Evolutionary conservation across 2,329 filamentous ascomycete species (phyloP).

Genomic region (Daldinia eschscholtzii): DNA sequence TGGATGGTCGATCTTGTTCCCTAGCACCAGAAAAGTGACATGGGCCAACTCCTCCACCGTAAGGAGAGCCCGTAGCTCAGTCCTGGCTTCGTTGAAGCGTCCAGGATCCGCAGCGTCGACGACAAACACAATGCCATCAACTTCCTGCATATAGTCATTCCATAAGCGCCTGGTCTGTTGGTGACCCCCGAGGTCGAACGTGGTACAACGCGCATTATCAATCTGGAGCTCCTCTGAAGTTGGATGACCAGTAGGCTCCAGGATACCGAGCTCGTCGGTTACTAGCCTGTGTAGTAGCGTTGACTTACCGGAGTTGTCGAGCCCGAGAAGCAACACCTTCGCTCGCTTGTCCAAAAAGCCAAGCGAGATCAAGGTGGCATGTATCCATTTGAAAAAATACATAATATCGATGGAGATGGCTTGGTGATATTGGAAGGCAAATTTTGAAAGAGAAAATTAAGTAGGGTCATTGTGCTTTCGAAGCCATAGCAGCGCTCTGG

Average conservation of each 20-base stretch:
- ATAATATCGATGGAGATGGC: not conserved
- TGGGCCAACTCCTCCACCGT: not conserved
- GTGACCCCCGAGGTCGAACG: not conserved
- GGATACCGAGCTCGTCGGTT: not conserved
- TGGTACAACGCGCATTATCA: not conserved
- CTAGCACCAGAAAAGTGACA: not conserved
- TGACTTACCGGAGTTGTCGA: slow-evolving; percentile 1
- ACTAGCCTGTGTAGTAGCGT: not conserved
- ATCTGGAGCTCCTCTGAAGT: slow-evolving; percentile 1
- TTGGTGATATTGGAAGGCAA: not conserved
- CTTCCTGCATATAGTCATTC: not conserved
- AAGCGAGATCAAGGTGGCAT: not conserved
- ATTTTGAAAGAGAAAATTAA: not conserved
- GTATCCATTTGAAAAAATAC: not conserved
- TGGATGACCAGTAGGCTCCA: not conserved
- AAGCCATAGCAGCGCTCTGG: not conserved
- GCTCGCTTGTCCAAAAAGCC: not conserved
- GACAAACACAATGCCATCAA: not conserved
- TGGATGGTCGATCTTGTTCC: not conserved
- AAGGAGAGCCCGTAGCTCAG: not conserved
- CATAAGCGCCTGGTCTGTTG: not conserved
- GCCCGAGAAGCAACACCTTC: not conserved
- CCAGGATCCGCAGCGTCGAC: not conserved
- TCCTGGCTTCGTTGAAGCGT: not conserved
- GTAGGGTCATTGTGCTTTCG: not conserved